phyloP scores from a whole-genome alignment of 1,284 basidiomycete species.

The Ustilago lituana region DNA sequence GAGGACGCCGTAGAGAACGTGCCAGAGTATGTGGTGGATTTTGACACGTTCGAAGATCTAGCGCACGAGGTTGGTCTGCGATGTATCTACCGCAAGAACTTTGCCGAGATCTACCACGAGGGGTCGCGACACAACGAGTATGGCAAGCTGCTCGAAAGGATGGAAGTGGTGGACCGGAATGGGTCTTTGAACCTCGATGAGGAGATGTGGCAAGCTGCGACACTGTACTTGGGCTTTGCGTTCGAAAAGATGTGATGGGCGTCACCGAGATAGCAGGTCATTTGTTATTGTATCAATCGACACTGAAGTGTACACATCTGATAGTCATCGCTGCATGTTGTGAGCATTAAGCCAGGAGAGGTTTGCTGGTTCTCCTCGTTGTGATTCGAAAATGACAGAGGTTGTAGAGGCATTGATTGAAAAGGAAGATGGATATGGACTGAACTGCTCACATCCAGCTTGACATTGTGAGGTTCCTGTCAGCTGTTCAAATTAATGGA shows the following conservation, averaged over 20 bases:
- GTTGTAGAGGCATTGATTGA: no score
- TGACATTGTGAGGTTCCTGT: no score
- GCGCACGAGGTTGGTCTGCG: conserved; percentile 83
- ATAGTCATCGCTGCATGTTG: no score
- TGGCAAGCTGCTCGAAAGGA: conserved; percentile 49
- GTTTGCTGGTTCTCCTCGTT: no score
- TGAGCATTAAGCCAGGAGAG: no score
- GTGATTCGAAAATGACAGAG: no score
- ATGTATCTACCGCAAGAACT: conserved; percentile 82
- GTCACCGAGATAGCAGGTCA: background rate
- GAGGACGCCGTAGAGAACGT: conserved; percentile 90
- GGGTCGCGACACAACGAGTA: conserved; percentile 28
- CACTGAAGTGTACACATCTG: no score
- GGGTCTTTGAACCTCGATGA: conserved; percentile 47
- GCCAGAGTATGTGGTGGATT: conserved; percentile 93
- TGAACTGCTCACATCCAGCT: no score
- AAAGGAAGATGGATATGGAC: no score
- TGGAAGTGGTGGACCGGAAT: conserved; percentile 47
- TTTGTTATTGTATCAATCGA: conserved; percentile 9
- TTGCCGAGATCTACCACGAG: conserved; percentile 69
- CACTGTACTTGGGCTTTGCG: conserved; percentile 61
- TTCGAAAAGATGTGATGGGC: conserved; percentile 53
- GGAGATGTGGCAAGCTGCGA: conserved; percentile 63
- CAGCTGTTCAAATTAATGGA: no score
- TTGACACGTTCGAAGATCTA: conserved; percentile 87